phyloP scores from a whole-genome alignment of 2,329 filamentous ascomycete genomes.

The Shiraia sp. region DNA sequence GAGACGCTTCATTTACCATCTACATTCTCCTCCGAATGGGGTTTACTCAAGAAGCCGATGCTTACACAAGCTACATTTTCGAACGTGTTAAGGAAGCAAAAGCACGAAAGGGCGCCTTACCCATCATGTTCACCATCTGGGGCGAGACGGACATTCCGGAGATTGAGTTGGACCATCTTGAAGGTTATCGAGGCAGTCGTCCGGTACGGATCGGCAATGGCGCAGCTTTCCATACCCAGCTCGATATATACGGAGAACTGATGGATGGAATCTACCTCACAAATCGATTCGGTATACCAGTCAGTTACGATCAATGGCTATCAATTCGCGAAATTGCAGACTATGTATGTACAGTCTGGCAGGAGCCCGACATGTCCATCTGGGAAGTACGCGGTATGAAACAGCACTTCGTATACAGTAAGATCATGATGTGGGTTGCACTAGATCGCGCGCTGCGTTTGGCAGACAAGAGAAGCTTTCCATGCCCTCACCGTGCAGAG shows the following conservation, averaged over 20 bases:
- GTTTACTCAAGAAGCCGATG: conserved; percentile 74
- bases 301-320: conserved; percentile 75
- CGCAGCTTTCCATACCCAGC: conserved; percentile 74
- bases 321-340: conserved; percentile 70
- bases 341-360: conserved; percentile 69
- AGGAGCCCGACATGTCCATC: conserved; percentile 75
- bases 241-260: conserved; percentile 79
- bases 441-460: conserved; percentile 75
- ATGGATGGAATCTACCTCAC: conserved; percentile 79
- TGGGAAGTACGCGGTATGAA: conserved; percentile 79
- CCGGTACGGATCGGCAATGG: conserved; percentile 79
- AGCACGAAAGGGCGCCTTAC: conserved; percentile 64
- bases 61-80: conserved; percentile 79
- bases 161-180: conserved; percentile 68
- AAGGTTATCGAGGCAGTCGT: conserved; percentile 71
- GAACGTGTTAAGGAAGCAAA: conserved; percentile 68
- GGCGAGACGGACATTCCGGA: conserved; percentile 77
- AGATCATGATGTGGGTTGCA: conserved; percentile 82
- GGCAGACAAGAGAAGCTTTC: conserved; percentile 74
- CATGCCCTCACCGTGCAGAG: conserved; percentile 68
- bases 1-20: conserved; percentile 76
- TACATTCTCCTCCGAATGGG: conserved; percentile 76
- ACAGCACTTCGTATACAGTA: conserved; percentile 80
- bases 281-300: conserved; percentile 78
- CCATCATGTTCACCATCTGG: conserved; percentile 77